Percentiles rank a stretch among this genome's conserved stretches.
These are phyloP conservation scores for Polyporus arcularius DNA, from an alignment of 768 basidiomycete genomes.

Conservation along the genomic window DNA sequence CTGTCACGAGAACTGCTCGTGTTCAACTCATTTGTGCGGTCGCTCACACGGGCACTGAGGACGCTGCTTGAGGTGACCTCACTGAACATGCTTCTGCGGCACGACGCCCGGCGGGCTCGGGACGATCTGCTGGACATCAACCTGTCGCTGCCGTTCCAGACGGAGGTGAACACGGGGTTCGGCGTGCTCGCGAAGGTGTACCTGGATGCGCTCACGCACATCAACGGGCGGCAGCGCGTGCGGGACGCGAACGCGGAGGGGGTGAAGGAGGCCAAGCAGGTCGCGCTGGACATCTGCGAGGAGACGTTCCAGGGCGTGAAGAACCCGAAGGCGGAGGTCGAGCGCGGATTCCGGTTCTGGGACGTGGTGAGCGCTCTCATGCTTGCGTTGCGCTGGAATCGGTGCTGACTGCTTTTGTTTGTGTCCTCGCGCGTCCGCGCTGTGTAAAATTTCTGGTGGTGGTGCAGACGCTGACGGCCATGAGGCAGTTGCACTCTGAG, in stretches of 20 bases:
- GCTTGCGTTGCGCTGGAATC: not conserved
- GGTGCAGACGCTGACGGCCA: conserved; percentile 77
- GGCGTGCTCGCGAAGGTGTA: conserved; percentile 97
- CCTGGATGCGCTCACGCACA: conserved; percentile 87
- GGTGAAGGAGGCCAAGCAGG: conserved; percentile 78
- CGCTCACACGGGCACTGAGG: conserved; percentile 86
- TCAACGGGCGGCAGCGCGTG: conserved; percentile 79
- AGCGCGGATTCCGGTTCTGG: conserved; percentile 98
- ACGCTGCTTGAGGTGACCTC: conserved; percentile 89
- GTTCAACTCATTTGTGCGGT: conserved; percentile 97
- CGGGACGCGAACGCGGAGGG: conserved; percentile 77
- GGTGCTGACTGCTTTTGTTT: not conserved
- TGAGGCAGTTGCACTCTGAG: conserved; percentile 86
- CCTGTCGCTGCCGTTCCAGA: conserved; percentile 91
- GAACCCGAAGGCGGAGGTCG: conserved; percentile 82
- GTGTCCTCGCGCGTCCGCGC: not conserved
- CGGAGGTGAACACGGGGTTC: conserved; percentile 96
- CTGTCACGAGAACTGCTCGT: conserved; percentile 94
- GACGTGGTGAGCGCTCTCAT: conserved; percentile 72
- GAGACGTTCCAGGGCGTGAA: conserved; percentile 95
- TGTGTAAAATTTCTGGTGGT: not conserved
- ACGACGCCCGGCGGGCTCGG: conserved; percentile 81
- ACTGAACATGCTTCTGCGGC: conserved; percentile 89
- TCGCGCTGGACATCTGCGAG: conserved; percentile 91
- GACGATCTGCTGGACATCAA: conserved; percentile 94